Evolutionary conservation across 345 rosid species (phyloP), one percentile per base, ranked within the genome.

Genomic region (Rhodomyrtus tomentosa): DNA sequence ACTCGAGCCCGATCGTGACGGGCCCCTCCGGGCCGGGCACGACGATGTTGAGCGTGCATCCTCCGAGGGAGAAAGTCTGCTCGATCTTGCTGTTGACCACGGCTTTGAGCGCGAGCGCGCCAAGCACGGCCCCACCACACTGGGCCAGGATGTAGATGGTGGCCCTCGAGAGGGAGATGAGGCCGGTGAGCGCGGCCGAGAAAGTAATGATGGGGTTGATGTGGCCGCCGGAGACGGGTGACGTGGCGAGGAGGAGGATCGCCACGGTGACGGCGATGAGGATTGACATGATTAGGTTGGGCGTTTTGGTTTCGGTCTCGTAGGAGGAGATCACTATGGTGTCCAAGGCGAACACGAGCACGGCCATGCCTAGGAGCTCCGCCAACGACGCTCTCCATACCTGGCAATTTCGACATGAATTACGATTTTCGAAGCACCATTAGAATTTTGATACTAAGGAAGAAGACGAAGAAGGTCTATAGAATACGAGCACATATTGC

Each of bases 171-270:
- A 81, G 85, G 38, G 92, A 84, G 29, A 90, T 29, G 45, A 89
- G 20, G 49, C 95, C 93, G 45, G 85, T 85, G 1, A 90, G 87
- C 48, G 88, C 87, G 2, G 91, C 90, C 1, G 90, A 85, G 84
- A 88, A 82, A 8, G 90, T 88, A 84, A 93, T 87, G 55, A 90
- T 86, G 0, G 93, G 93, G 86, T 86, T 92, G 88, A 91, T 86
- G 50, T 90, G 93, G 81, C 92, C 92, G 1, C 93, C 93, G 15
- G 93, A 89, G 82, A 89, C 54, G 6, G 93, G 95, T 52, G 87
- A 49, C 6, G 93, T 90, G 6, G 86, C 88, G 74, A 90, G 89
- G 82, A 89, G 87, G 62, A 89, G 87, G 80, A 87, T 68, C 42
- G 87, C 74, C 11, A 88, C 74, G 40, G 86, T 81, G 81, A 90